Conservation (phyloP, 805 yeast genomes). For the Nakazawaea anatomiae region DNA sequence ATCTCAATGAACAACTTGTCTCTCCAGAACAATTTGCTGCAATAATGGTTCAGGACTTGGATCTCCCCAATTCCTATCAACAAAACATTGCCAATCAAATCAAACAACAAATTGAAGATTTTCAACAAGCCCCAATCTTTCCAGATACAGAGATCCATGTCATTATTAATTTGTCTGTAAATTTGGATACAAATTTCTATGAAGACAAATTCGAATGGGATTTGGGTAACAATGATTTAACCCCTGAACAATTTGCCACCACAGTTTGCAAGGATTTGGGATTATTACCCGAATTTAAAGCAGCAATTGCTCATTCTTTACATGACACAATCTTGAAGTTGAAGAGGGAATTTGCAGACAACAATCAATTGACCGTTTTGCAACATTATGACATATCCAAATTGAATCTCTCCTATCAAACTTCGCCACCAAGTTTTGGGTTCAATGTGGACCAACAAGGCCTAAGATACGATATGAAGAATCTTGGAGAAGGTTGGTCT, state of each 20-base stretch:
- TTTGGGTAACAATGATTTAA: conserved; percentile 41
- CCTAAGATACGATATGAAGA: conserved; percentile 66
- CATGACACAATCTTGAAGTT: conserved; percentile 74
- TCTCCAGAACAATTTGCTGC: conserved; percentile 74
- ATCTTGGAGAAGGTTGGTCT: conserved; percentile 77
- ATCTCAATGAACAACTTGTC: conserved; percentile 53
- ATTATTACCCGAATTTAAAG: conserved; percentile 74
- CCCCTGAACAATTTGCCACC: conserved; percentile 83
- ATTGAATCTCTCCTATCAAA: conserved; percentile 26
- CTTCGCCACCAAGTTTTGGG: conserved; percentile 14
- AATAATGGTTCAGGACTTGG: conserved; percentile 77
- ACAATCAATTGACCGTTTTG: conserved; percentile 27
- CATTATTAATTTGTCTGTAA: conserved; percentile 74
- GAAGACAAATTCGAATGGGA: conserved; percentile 98
- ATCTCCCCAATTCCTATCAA: conserved; percentile 63
- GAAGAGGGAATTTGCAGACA: conserved; percentile 76
- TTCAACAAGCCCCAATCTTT: conserved; percentile 56
- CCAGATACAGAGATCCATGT: conserved; percentile 73
- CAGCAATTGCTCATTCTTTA: conserved; percentile 82
- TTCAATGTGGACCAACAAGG: conserved; percentile 29
- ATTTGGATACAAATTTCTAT: conserved; percentile 73
- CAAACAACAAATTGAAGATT: conserved; percentile 75
- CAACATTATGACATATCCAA: conserved; percentile 29
- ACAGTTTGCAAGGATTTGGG: conserved; percentile 83
- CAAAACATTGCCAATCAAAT: conserved; percentile 63